Conservation (phyloP, 176 grass and related monocot species). For the Aegilops umbellulata region DNA sequence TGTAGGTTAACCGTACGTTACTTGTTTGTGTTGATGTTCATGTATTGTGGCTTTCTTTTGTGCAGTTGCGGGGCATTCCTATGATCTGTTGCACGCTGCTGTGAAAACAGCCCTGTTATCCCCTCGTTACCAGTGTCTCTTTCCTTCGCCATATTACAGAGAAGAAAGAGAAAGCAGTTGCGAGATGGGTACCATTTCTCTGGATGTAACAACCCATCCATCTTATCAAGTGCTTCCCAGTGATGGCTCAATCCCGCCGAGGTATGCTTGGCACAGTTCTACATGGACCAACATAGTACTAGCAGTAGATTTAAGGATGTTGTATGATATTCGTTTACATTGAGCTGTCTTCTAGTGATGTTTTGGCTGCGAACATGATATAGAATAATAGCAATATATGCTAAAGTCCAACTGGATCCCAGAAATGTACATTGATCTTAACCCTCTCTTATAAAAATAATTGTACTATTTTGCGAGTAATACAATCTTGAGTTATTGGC, state of each 20-base stretch:
- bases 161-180: slow-evolving; percentile 20
- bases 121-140: slow-evolving; percentile 37
- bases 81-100: slow-evolving; percentile 53
- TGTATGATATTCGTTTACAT: background rate
- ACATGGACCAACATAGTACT: background rate
- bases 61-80: slow-evolving; percentile 33
- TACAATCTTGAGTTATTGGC: background rate
- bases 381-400: background rate
- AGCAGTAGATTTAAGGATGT: background rate
- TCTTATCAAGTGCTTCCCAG: slow-evolving; percentile 26
- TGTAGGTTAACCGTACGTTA: background rate
- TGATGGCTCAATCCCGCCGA: slow-evolving; percentile 42
- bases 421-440: background rate
- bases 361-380: background rate
- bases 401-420: background rate
- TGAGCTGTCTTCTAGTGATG: background rate
- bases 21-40: background rate
- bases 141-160: slow-evolving; percentile 40
- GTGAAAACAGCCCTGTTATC: slow-evolving; percentile 46
- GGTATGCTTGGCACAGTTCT: slow-evolving; percentile 39
- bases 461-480: background rate
- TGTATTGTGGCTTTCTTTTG: slow-evolving; percentile 23
- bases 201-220: slow-evolving; percentile 40
- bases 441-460: background rate
- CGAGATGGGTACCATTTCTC: slow-evolving; percentile 38